Base-by-base conservation (phyloP, 306 rosid species). In the Rosa persica region DNA sequence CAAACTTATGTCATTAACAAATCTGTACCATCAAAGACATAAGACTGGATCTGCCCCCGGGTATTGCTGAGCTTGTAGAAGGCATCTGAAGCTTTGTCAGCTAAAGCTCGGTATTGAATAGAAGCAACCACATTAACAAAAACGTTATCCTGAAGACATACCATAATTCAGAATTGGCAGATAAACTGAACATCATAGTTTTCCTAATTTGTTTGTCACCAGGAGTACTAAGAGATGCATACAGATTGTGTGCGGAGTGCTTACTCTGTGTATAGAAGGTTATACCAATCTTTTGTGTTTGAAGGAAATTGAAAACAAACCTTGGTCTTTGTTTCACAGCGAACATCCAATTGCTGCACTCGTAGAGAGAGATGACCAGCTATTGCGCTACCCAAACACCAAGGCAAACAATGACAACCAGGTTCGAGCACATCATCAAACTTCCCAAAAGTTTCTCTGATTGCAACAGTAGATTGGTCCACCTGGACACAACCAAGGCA, bases 261-360 rank as follows among this genome's bases (percentile, higher is more conserved):
- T 46, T 27, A 25, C 38, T 19, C 27, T 44, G 60, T 10, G 13
- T 27, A 30, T 30, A 19, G 13, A 61, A 60, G 70, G 79, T 62
- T 11, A 25, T 25, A 46, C 11, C 22, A 27, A 34, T 70, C 19
- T 12, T 49, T 20, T 3, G 12, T 25, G 11, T 39, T 34, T 5
- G 20, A n/a, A 40, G 34, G 58, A 57, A 55, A 51, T 43, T 19
- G 25, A 12, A 47, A 52, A 85, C 80, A 43, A 62, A 87, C 89
- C 90, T 87, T 87, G 3, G 89, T 87, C 80, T 87, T 87, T 22
- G 90, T 87, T 77, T 87, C 90, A 72, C 90, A 87, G 12, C 87
- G 90, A 66, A 87, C 90, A 61, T 87, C 90, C 81, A 87, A 82
- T 78, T 87, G 91, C 87, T 87, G 89, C n/a, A 87, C 75, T 68